Evolutionary conservation across 2,329 filamentous ascomycete genomes (phyloP).

Genomic region (Mycocentrospora acerina): DNA sequence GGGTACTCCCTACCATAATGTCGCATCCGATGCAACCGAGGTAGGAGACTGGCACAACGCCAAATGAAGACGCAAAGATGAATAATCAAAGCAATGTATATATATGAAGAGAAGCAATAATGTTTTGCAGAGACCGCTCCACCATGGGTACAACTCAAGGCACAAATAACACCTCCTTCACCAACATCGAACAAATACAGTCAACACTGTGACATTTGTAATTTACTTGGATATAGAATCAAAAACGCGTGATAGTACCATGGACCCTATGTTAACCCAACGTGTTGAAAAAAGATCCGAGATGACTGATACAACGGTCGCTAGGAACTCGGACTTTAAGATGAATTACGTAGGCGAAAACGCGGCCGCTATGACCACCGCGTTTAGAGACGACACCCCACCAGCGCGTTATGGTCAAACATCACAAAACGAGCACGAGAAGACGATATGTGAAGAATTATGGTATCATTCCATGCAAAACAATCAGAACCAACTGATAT

Average conservation of each 20-base stretch:
- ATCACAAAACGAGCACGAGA: not conserved
- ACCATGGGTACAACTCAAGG: too few relatives aligned
- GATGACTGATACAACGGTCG: not conserved
- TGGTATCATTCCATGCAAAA: slow-evolving; percentile 40
- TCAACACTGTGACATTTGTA: too few relatives aligned
- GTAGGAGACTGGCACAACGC: slow-evolving; percentile 9
- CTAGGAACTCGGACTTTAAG: not conserved
- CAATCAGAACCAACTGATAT: slow-evolving; percentile 28
- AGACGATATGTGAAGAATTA: slow-evolving; percentile 24
- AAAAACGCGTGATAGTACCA: too few relatives aligned
- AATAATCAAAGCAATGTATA: too few relatives aligned
- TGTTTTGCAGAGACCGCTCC: too few relatives aligned
- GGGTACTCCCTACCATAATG: slow-evolving; percentile 12
- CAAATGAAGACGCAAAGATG: not conserved
- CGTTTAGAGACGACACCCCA: slow-evolving; percentile 9
- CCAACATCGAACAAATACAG: too few relatives aligned
- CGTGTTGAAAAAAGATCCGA: too few relatives aligned
- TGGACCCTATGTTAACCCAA: too few relatives aligned
- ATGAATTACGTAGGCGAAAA: not conserved
- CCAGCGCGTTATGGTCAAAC: slow-evolving; percentile 1
- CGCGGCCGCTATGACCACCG: slow-evolving; percentile 8
- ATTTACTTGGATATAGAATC: too few relatives aligned
- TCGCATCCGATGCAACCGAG: not conserved
- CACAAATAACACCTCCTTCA: too few relatives aligned
- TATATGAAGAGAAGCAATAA: too few relatives aligned